Base-by-base conservation (phyloP, 768 basidiomycete genomes). In the Boletus pseudo-olivaceus region DNA sequence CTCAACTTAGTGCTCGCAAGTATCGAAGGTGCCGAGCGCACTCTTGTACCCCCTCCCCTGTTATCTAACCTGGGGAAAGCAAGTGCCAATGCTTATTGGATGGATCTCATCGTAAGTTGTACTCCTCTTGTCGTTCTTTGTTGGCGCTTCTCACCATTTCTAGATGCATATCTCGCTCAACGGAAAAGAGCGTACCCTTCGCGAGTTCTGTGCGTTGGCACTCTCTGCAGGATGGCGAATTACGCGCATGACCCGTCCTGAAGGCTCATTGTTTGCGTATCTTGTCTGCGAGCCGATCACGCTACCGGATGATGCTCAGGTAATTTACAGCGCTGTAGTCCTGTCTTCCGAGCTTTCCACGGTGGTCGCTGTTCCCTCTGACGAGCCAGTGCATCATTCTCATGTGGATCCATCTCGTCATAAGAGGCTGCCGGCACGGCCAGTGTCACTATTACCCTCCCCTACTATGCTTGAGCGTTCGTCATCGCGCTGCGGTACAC, bases 161-260 rank as follows among this genome's bases (percentile, higher is more conserved):
- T 53, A 88, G 87, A 88, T 88, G 87, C 82, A 84, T 64, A 77
- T 76, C 8, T 78, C 76, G 47, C 84, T 88, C 67, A 87, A 88
- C 56, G 75, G 81, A 3, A 83, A 87, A 60, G 87, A 89, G 61
- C 78, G 87, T 4, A 89, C 87, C 0, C 71, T 89, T 9, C 78
- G 83, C 45, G 85, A 89, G 65, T 75, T 81, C 39, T 75, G 81
- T 5, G 73, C 77, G 1, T 69, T 88, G 19, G 72, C 78, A 7
- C 68, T 74, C 26, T 80, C 80, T 0, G 77, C 83, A 20, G 84
- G 86, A 1, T 87, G 86, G 84, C 82, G 79, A 43, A 72, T 85
- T 10, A 66, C 75, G 47, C 78, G 79, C 42, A 82, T 84, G 47
- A 77, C 78, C 5, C 76, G 76, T 52, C 78, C 82, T 3, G 76